Evolutionary conservation across 495 filamentous ascomycete genomes (phyloP).

Genomic region (Antarctomyces pellizariae): DNA sequence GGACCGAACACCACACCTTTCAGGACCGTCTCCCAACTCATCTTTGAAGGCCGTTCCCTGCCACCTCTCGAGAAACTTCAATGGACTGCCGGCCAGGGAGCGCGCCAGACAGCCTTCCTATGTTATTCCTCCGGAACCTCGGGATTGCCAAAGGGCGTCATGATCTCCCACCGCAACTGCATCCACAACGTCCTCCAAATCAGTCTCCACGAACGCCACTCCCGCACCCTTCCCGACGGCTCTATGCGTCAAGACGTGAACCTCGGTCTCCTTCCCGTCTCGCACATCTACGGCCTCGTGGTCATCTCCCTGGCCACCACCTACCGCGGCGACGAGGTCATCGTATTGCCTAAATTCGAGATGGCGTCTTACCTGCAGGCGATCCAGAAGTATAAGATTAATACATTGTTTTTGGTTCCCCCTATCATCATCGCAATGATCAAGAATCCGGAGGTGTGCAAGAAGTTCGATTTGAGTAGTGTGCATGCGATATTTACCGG

Average conservation of each 20-base stretch:
- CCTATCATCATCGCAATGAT: constrained; percentile 70
- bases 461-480: constrained; percentile 53
- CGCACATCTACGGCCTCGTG: constrained; percentile 70
- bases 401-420: constrained; percentile 47
- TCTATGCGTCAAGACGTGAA: constrained; percentile 28
- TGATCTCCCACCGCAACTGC: constrained; percentile 76
- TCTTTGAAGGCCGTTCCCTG: constrained; percentile 35
- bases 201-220: constrained; percentile 27
- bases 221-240: too few species aligned
- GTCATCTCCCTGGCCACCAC: constrained; percentile 44
- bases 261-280: constrained; percentile 59
- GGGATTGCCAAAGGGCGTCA: constrained; percentile 80
- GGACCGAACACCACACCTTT: constrained; percentile 27
- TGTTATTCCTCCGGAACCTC: constrained; percentile 85
- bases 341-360: constrained; percentile 76
- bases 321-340: constrained; percentile 54
- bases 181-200: constrained; percentile 64
- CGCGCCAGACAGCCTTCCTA: constrained; percentile 54
- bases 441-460: constrained; percentile 34
- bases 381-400: constrained; percentile 54
- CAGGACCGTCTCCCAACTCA: constrained; percentile 49
- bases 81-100: constrained; percentile 55
- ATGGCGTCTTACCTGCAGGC: constrained; percentile 35
- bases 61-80: constrained; percentile 37
- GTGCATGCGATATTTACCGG: constrained; percentile 49